Evolutionary conservation across 768 basidiomycete species (phyloP), one percentile per base, ranked within the genome.

Genomic region (Russula virescens): DNA sequence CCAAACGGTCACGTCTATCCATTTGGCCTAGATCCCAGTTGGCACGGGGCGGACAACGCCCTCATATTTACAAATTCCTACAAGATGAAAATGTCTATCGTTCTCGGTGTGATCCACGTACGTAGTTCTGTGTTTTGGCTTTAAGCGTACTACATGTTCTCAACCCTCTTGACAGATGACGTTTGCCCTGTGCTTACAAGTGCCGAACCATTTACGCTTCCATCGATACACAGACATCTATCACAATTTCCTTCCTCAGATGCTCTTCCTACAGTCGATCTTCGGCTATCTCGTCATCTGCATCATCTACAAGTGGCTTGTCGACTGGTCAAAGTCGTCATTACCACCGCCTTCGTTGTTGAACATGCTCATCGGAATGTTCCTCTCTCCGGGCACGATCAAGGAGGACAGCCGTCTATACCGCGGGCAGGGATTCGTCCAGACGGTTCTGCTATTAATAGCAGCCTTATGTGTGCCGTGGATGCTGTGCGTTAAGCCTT

Each of bases 41-140:
- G 97, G 97, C 94, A 97, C 71, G 92, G 87, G 21, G 82, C 95
- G 6, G 91, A 92, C 67, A 99, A 99, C 71, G 80, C 79, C 2
- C 81, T 99, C 62, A 86, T 97, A 47, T 99, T 98, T 75, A 89
- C 89, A 56, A 99, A 99, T 76, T 98, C 95, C 43, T 96, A 96
- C 80, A 99, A 98, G 86, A 99, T 99, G 97, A 98, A 99, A 79
- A 94, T 98, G 93, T 91, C 93, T 23, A 87, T 99, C 71, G 84
- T 98, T 40, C 75, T 99, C 57, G 97, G 97, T 73, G 95, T 99
- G 67, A 89, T 90, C 63, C 96, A 99, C 74, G 96, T 98, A 77
- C 69, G 86, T 76, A 55, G 19, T 50, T 51, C 42, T 35, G 38
- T n/a, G 34, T 59, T 21, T 53, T 23, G 45, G 47, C 8, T 31